Conservation (phyloP, 768 basidiomycete genomes). For the Chalciporus piperatus region DNA sequence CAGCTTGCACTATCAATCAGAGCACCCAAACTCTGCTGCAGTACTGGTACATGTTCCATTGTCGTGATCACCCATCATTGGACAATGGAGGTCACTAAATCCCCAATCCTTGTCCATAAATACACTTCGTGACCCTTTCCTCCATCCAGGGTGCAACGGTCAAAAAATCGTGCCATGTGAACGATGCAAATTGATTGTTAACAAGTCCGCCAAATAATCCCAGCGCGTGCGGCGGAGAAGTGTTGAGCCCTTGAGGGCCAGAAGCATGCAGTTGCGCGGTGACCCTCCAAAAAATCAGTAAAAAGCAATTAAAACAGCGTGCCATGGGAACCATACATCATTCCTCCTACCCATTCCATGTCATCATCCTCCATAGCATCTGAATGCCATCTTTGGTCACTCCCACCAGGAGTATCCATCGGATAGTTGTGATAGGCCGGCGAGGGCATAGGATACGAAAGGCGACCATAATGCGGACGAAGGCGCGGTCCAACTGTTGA, state of each 20-base stretch:
- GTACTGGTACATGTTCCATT: background rate
- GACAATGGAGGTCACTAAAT: constrained; percentile 27
- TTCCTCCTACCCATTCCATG: constrained; percentile 68
- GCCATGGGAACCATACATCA: constrained; percentile 50
- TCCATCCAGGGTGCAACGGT: constrained; percentile 81
- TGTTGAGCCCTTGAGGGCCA: constrained; percentile 38
- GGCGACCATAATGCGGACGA: constrained; percentile 35
- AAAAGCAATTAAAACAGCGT: background rate
- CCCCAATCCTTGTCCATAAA: constrained; percentile 73
- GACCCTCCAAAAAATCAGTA: constrained; percentile 43
- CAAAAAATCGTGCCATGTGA: constrained; percentile 66
- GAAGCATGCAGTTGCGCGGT: constrained; percentile 56
- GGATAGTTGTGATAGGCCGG: constrained; percentile 62
- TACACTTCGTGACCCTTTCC: constrained; percentile 56
- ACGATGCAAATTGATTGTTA: constrained; percentile 63
- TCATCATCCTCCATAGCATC: constrained; percentile 55
- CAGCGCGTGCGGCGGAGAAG: constrained; percentile 42
- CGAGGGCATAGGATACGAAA: constrained; percentile 59
- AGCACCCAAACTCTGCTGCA: constrained; percentile 1
- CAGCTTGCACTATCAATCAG: background rate
- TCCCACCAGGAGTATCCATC: constrained; percentile 66
- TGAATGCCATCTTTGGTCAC: constrained; percentile 61
- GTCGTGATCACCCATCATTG: background rate
- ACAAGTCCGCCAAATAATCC: constrained; percentile 48
- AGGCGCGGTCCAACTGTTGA: constrained; percentile 1